phyloP scores from a whole-genome alignment of 2,329 filamentous ascomycete species.

The Clarireedia paspali region DNA sequence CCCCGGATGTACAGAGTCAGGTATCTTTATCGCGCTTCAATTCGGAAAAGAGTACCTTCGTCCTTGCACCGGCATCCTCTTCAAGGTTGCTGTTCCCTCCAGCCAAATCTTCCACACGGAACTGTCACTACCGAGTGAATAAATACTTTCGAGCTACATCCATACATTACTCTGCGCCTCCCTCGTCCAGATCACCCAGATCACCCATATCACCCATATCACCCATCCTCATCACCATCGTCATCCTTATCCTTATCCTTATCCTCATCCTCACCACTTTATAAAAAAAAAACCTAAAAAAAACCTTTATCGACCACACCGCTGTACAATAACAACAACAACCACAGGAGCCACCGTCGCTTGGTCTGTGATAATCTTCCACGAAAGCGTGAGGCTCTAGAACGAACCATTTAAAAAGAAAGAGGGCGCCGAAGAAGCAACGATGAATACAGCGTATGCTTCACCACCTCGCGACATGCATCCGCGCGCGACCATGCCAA shows the following conservation, averaged over 20 bases:
- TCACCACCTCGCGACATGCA: constrained; percentile 16
- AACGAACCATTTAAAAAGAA: background rate
- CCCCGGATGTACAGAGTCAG: background rate
- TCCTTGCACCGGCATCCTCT: background rate
- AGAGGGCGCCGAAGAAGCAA: background rate
- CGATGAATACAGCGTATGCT: constrained; percentile 22
- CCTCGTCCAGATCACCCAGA: background rate
- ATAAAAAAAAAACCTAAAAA: too few relatives aligned
- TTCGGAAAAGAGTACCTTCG: background rate
- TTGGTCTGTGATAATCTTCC: background rate
- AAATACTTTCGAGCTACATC: constrained; percentile 3
- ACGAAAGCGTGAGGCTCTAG: background rate
- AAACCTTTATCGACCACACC: too few relatives aligned
- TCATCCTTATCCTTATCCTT: background rate
- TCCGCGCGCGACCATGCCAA: constrained; percentile 12
- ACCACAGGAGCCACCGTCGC: background rate
- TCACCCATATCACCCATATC: background rate
- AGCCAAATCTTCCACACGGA: constrained; percentile 1
- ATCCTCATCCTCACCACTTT: background rate
- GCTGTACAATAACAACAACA: too few relatives aligned
- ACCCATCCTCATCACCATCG: background rate
- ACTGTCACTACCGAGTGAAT: constrained; percentile 4
- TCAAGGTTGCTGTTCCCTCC: constrained; percentile 7
- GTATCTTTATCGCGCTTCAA: background rate
- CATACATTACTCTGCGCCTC: background rate